Conservation (phyloP, 192 early-diverging fungal species). For the Coemansia sp. region DNA sequence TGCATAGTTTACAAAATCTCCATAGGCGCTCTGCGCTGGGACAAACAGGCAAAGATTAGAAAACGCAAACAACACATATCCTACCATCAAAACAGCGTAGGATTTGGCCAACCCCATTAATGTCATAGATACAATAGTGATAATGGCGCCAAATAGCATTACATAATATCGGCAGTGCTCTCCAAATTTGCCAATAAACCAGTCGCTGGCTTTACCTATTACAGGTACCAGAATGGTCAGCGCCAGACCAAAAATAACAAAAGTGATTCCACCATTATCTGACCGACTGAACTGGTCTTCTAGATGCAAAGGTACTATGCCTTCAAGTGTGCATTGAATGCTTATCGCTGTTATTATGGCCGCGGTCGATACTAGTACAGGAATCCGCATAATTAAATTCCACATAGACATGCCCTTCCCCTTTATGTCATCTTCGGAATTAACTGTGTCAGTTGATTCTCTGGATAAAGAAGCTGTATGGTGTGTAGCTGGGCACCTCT, state of each 20-base stretch:
- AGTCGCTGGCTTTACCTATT: conserved; percentile 17
- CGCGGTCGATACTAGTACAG: conserved; percentile 18
- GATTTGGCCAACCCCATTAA: conserved; percentile 18
- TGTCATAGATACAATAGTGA: conserved; percentile 4
- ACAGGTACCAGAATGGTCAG: conserved; percentile 16
- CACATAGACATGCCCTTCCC: conserved; percentile 10
- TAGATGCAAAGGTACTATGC: conserved; percentile 22
- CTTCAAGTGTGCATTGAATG: conserved; percentile 31
- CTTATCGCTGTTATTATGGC: conserved; percentile 16
- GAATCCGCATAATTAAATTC: conserved; percentile 10
- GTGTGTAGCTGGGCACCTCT: too few relatives aligned
- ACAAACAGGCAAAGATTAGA: conserved; percentile 22
- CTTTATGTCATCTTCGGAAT: background rate
- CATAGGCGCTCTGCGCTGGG: conserved; percentile 30
- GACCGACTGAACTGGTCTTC: conserved; percentile 11
- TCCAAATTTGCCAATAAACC: conserved; percentile 13
- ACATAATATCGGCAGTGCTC: conserved; percentile 22
- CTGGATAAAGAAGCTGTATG: too few relatives aligned
- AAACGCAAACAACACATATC: conserved; percentile 18
- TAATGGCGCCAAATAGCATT: conserved; percentile 19
- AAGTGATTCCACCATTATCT: conserved; percentile 12
- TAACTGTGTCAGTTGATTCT: background rate
- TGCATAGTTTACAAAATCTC: conserved; percentile 28
- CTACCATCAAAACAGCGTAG: conserved; percentile 28
- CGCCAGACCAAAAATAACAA: conserved; percentile 27